phyloP scores from a whole-genome alignment of 1,284 basidiomycete genomes.

The Wolfiporia cocos region DNA sequence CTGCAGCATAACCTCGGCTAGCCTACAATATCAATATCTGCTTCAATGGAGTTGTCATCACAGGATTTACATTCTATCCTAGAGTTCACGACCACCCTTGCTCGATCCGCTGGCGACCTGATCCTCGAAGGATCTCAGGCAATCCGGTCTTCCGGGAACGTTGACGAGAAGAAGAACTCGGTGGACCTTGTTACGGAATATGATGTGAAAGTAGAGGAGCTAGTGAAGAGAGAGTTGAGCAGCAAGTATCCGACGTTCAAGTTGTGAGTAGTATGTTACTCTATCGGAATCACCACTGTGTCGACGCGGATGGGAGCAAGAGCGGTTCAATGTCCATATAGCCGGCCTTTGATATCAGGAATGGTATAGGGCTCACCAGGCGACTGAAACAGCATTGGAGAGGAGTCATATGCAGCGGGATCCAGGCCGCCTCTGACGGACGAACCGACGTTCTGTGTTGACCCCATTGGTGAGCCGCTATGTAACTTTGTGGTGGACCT shows the following conservation, averaged over 20 bases:
- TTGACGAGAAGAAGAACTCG: slow-evolving; percentile 86
- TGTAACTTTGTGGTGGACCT: background rate
- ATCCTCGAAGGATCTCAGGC: slow-evolving; percentile 72
- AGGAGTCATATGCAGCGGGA: slow-evolving; percentile 81
- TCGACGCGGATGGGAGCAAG: too few species aligned
- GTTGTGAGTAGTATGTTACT: slow-evolving; percentile 52
- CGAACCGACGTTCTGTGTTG: slow-evolving; percentile 89
- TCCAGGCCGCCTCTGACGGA: slow-evolving; percentile 70
- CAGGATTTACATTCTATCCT: slow-evolving; percentile 63
- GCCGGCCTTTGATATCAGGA: too few species aligned
- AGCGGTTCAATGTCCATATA: too few species aligned
- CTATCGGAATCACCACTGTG: background rate
- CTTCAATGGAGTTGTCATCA: slow-evolving; percentile 4
- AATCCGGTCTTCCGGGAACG: slow-evolving; percentile 49
- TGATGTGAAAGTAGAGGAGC: slow-evolving; percentile 87
- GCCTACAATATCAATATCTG: too few species aligned
- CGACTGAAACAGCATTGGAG: slow-evolving; percentile 84
- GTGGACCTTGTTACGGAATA: slow-evolving; percentile 97
- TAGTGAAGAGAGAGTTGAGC: slow-evolving; percentile 70
- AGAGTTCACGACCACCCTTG: slow-evolving; percentile 68
- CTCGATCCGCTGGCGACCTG: slow-evolving; percentile 63
- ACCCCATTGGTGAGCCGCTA: slow-evolving; percentile 62
- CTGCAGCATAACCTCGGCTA: too few species aligned
- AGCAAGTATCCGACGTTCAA: slow-evolving; percentile 71
- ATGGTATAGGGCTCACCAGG: too few species aligned